These are phyloP conservation scores for Fomitopsis pulvina DNA, from an alignment of 768 basidiomycete genomes.

Conservation along the genomic window DNA sequence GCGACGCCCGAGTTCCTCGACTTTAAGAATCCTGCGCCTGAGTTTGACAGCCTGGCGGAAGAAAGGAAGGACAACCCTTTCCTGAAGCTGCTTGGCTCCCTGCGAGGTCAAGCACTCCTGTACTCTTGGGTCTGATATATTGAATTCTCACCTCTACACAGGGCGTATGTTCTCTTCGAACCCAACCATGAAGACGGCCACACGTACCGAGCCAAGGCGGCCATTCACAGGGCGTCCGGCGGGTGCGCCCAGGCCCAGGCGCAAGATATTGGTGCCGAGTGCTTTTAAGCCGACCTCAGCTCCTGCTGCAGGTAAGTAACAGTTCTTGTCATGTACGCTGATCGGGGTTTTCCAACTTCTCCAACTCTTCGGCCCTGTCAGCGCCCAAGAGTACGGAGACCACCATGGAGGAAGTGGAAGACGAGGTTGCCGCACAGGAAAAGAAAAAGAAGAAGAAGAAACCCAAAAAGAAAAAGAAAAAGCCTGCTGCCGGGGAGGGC, in stretches of 20 bases:
- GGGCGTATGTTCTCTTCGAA: constrained; percentile 59
- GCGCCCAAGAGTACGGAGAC: constrained; percentile 33
- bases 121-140: not conserved
- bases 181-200: constrained; percentile 36
- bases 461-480: constrained; percentile 64
- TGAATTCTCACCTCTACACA: constrained; percentile 18
- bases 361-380: too few species aligned
- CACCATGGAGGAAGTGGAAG: constrained; percentile 69
- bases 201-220: constrained; percentile 25
- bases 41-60: constrained; percentile 35
- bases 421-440: constrained; percentile 38
- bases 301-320: not conserved
- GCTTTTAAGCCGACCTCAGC: constrained; percentile 1
- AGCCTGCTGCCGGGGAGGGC: constrained; percentile 23
- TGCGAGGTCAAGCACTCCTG: constrained; percentile 47
- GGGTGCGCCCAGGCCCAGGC: not conserved
- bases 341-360: not conserved
- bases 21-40: constrained; percentile 30
- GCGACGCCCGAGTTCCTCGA: constrained; percentile 54
- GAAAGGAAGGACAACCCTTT: constrained; percentile 70
- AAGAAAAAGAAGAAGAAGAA: constrained; percentile 76
- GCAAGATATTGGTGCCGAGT: not conserved
- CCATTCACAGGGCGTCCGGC: constrained; percentile 10
- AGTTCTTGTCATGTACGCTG: not conserved
- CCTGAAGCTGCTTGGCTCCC: constrained; percentile 64